These are phyloP conservation scores for Populus simonii DNA, from an alignment of 345 rosid genomes.

Conservation along the genomic window DNA sequence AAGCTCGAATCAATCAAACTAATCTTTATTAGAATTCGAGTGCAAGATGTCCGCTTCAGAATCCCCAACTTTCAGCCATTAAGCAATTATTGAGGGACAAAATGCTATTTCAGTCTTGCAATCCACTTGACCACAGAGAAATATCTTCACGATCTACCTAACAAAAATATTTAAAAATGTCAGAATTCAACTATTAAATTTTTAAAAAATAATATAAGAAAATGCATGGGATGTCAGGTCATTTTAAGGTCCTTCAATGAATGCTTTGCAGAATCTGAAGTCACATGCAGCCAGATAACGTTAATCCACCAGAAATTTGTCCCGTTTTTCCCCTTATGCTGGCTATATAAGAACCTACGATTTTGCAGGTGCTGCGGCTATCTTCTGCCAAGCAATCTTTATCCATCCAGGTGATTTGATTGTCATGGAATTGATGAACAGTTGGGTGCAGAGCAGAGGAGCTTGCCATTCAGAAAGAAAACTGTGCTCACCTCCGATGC, in stretches of 20 bases:
- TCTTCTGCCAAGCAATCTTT: not conserved
- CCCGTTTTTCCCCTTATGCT: not conserved
- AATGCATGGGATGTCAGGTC: not conserved
- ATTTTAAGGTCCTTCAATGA: not conserved
- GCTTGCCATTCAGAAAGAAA: not conserved
- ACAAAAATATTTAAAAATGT: too few relatives aligned
- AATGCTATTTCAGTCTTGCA: too few relatives aligned
- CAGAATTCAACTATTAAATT: too few relatives aligned
- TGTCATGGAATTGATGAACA: not conserved
- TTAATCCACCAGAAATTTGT: not conserved
- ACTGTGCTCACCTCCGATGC: not conserved
- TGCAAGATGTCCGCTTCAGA: too few relatives aligned
- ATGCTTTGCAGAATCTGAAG: not conserved
- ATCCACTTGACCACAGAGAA: too few relatives aligned
- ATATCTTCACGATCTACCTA: too few relatives aligned
- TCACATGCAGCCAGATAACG: not conserved
- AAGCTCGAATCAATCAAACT: too few relatives aligned
- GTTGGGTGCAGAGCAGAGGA: not conserved
- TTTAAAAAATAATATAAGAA: not conserved
- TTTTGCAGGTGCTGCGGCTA: not conserved
- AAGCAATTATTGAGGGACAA: too few relatives aligned
- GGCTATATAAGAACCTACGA: not conserved
- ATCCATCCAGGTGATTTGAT: not conserved
- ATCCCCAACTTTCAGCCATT: too few relatives aligned
- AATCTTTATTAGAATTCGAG: too few relatives aligned